Evolutionary conservation across 2,329 filamentous ascomycete species (phyloP).

Genomic region (Tolypocladium ovalisporum): DNA sequence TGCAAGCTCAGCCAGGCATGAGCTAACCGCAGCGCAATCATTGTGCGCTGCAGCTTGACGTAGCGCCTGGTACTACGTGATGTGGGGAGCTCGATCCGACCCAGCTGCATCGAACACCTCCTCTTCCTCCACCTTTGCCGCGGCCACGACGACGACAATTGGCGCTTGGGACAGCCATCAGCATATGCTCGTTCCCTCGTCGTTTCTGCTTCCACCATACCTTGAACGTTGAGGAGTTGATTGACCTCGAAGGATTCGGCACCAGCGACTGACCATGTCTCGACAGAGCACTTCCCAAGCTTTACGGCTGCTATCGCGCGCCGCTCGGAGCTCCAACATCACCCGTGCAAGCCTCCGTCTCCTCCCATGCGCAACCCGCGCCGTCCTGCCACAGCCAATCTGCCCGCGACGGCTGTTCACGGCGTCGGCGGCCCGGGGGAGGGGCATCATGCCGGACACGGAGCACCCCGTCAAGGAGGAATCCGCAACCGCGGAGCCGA

Average conservation of each 20-base stretch:
- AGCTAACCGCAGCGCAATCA: not conserved
- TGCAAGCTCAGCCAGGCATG: not conserved
- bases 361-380: conserved; percentile 4
- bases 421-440: conserved; percentile 15
- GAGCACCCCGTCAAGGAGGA: conserved; percentile 38
- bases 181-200: too few species aligned
- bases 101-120: not conserved
- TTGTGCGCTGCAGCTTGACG: conserved; percentile 2
- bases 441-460: conserved; percentile 50
- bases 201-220: not conserved
- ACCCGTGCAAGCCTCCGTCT: conserved; percentile 12
- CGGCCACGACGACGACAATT: not conserved
- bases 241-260: not conserved
- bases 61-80: not conserved
- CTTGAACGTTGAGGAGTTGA: not conserved
- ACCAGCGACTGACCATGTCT: conserved; percentile 12
- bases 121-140: not conserved
- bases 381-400: not conserved
- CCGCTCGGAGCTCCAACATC: conserved; percentile 15
- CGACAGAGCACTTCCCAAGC: conserved; percentile 23
- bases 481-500: conserved; percentile 23
- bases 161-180: not conserved
- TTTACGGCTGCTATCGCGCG: conserved; percentile 24
- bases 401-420: conserved; percentile 17
- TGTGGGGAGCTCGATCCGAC: not conserved